Percentiles rank a stretch among this genome's conserved stretches.
These are phyloP conservation scores for Fusarium denticulatum DNA, from an alignment of 2,329 filamentous ascomycete genomes.

Conservation along the genomic window DNA sequence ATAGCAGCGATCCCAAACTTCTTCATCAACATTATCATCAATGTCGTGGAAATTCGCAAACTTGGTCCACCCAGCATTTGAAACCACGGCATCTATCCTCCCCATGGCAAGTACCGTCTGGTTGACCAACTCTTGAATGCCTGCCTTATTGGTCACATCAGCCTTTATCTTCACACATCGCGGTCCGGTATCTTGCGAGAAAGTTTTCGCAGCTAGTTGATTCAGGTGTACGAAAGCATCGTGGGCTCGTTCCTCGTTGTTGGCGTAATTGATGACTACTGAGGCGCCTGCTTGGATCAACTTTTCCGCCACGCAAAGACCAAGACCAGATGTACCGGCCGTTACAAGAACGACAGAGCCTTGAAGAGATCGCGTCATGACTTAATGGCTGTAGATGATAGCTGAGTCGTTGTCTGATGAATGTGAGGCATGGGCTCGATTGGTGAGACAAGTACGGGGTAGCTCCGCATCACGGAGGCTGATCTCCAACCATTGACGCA, in stretches of 20 bases:
- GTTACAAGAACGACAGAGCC: background rate
- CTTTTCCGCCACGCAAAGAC: background rate
- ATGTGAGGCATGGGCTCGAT: background rate
- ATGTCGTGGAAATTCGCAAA: conserved; percentile 3
- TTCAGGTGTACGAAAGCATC: background rate
- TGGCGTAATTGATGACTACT: conserved; percentile 4
- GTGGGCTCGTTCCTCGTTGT: background rate
- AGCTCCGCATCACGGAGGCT: background rate
- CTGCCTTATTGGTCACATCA: background rate
- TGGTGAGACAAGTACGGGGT: background rate
- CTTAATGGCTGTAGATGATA: background rate
- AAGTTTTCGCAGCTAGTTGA: fast-evolving
- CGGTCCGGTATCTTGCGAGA: fast-evolving
- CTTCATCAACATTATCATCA: conserved; percentile 9
- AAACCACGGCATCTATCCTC: conserved; percentile 1
- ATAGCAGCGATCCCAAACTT: conserved; percentile 13
- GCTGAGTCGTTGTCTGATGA: background rate
- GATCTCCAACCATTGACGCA: background rate
- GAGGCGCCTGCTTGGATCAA: background rate
- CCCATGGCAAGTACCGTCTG: background rate
- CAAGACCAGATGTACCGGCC: conserved; percentile 2
- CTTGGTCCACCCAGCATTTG: conserved; percentile 10
- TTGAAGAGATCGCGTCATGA: background rate
- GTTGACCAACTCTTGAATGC: background rate
- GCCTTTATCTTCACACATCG: background rate